Conservation (phyloP, 225 moss, liverwort and hornwort species). For the Rhytidiadelphus loreus region DNA sequence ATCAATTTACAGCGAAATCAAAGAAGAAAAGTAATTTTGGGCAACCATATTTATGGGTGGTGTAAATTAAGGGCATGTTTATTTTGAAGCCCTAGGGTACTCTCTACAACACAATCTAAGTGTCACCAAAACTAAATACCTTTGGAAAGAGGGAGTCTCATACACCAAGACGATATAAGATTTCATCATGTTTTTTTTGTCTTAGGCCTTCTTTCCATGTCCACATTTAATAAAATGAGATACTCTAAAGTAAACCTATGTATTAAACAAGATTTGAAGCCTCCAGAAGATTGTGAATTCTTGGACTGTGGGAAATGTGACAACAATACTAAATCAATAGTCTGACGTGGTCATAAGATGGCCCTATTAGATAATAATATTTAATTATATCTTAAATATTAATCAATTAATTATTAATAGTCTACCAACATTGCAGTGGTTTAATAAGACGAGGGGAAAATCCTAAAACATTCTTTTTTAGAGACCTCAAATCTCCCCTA, state of each 20-base stretch:
- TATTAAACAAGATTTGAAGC: too few relatives aligned
- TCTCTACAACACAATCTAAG: neutral
- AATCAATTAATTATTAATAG: too few relatives aligned
- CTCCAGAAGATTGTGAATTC: too few relatives aligned
- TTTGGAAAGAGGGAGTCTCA: neutral
- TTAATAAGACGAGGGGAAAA: too few relatives aligned
- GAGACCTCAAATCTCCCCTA: too few relatives aligned
- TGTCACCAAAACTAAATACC: neutral
- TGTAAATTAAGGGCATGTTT: neutral
- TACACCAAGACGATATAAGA: neutral
- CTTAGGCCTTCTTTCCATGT: neutral
- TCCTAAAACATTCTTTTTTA: too few relatives aligned
- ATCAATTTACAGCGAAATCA: neutral
- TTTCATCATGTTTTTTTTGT: neutral
- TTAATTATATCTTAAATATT: too few relatives aligned
- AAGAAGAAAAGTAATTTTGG: neutral
- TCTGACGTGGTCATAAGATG: too few relatives aligned
- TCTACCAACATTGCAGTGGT: too few relatives aligned
- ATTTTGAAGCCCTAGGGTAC: neutral
- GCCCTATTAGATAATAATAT: too few relatives aligned
- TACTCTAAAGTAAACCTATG: neutral
- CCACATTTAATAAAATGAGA: neutral
- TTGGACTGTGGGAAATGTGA: too few relatives aligned
- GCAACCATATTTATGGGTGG: accelerated
- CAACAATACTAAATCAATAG: too few relatives aligned